Evolutionary conservation across 345 rosid species (phyloP), one percentile per base, ranked within the genome.

Genomic region (Physaria fendleri): DNA sequence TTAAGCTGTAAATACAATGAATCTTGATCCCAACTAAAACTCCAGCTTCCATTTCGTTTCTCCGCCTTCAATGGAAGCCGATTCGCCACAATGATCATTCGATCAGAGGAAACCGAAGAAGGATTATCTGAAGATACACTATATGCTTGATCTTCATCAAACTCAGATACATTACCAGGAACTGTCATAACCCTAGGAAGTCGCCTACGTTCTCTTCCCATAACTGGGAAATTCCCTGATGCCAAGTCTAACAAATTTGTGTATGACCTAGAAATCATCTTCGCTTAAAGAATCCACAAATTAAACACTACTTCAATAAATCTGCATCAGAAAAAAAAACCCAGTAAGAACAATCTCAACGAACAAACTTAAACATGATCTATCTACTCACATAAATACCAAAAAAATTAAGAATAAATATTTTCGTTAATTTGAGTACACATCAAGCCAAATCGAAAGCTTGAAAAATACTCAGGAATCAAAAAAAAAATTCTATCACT

Each of bases 231-330:
- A 58, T 71, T 71, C 70, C 75, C 75, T 40, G 75, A 63, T 11
- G 70, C 70, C 49, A 71, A 22, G 66, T 71, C 75, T 50, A 63
- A 57, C 48, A 71, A 37, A 43, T 71, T 71, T 27, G 75, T 71
- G 25, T 71, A 71, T n/a, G 75, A 71, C 65, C 75, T 71, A 1
- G 75, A 71, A 34, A 71, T 71, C 70, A 71, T 71, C 68, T 65
- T 65, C 39, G 7, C 66, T 35, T 28, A 14, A 53, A 35, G 20
- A 20, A 45, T 46, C 33, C 23, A 30, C n/a, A 18, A 28, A 58
- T 7, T 3, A 50, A 30, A 10, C 60, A 54, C 56, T 27, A 37
- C 2, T 45, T 54, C 63, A 21, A 44, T 11, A 46, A 62, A 61
- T 69, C 73, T 69, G 68, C 51, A 61, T 38, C 62, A 44, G 9